Evolutionary conservation across 2,329 filamentous ascomycete genomes (phyloP).

Genomic region (Chalara sp.): DNA sequence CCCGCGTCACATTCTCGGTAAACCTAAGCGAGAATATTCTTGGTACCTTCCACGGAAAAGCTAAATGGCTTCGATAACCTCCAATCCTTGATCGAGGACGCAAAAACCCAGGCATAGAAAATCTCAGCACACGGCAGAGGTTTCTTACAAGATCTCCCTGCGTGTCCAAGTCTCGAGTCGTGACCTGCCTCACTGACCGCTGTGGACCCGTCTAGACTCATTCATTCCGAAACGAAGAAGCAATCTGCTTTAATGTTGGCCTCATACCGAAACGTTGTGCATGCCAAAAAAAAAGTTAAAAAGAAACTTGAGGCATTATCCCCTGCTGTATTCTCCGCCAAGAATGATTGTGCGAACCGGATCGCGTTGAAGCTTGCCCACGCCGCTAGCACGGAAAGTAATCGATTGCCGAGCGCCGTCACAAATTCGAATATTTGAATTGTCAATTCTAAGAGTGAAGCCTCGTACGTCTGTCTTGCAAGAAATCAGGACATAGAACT

Average conservation of each 20-base stretch:
- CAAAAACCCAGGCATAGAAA: conserved; percentile 11
- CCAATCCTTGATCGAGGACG: conserved; percentile 15
- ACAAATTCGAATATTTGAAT: conserved; percentile 51
- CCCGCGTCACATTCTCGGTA: conserved; percentile 8
- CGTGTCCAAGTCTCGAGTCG: conserved; percentile 16
- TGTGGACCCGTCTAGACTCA: conserved; percentile 51
- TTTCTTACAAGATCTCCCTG: conserved; percentile 16
- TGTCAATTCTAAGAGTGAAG: conserved; percentile 34
- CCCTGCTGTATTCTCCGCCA: conserved; percentile 48
- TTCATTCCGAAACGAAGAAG: conserved; percentile 37
- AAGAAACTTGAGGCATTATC: conserved; percentile 47
- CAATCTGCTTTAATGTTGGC: conserved; percentile 39
- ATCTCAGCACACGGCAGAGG: conserved; percentile 19
- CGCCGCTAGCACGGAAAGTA: conserved; percentile 27
- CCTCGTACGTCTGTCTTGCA: conserved; percentile 34
- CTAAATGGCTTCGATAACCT: conserved; percentile 15
- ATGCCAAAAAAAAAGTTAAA: conserved; percentile 36
- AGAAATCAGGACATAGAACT: conserved; percentile 38
- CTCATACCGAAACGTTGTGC: conserved; percentile 40
- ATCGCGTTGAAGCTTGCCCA: conserved; percentile 44
- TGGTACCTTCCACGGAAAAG: conserved; percentile 9
- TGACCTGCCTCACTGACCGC: conserved; percentile 44
- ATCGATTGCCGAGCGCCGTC: conserved; percentile 38
- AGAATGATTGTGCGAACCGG: conserved; percentile 56
- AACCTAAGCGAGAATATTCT: conserved; percentile 10